Evolutionary conservation across 768 basidiomycete genomes (phyloP).

Genomic region (Cytidiella melzeri): DNA sequence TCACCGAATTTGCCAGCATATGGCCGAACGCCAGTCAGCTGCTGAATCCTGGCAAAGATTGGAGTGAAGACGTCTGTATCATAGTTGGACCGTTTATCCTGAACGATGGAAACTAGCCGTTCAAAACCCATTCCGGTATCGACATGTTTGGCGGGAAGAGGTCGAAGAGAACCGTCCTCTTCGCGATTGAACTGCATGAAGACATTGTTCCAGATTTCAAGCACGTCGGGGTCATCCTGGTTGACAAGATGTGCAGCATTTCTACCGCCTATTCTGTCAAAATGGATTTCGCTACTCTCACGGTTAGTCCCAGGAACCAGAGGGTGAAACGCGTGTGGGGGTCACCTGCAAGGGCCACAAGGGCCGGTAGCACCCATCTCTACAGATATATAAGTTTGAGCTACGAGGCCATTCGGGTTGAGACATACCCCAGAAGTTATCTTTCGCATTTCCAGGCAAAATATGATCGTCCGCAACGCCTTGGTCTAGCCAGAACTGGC

Average conservation of each 20-base stretch:
- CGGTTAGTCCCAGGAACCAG: background rate
- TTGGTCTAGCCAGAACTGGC: conserved; percentile 79
- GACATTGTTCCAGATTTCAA: conserved; percentile 99
- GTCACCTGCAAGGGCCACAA: conserved; percentile 90
- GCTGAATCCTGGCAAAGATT: conserved; percentile 81
- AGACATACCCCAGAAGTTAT: conserved; percentile 98
- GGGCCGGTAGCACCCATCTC: conserved; percentile 99
- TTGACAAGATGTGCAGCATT: conserved; percentile 93
- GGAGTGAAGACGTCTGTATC: conserved; percentile 95
- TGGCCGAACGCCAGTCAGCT: conserved; percentile 80
- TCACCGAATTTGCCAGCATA: conserved; percentile 90
- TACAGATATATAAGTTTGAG: conserved; percentile 25
- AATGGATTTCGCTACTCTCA: conserved; percentile 80
- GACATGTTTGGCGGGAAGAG: conserved; percentile 89
- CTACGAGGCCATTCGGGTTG: too few relatives aligned
- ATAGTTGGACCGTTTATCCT: conserved; percentile 91
- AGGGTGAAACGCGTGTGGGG: conserved; percentile 7
- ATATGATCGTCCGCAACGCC: conserved; percentile 89
- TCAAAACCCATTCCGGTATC: conserved; percentile 99
- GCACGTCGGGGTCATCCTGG: conserved; percentile 91
- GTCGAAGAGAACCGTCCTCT: conserved; percentile 70
- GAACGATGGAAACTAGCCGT: conserved; percentile 89
- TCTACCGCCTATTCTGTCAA: conserved; percentile 95
- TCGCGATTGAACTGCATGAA: conserved; percentile 99
- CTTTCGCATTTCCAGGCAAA: conserved; percentile 89